These are phyloP conservation scores for Solidago caesia DNA, from an alignment of 129 eudicot genomes.

Conservation along the genomic window DNA sequence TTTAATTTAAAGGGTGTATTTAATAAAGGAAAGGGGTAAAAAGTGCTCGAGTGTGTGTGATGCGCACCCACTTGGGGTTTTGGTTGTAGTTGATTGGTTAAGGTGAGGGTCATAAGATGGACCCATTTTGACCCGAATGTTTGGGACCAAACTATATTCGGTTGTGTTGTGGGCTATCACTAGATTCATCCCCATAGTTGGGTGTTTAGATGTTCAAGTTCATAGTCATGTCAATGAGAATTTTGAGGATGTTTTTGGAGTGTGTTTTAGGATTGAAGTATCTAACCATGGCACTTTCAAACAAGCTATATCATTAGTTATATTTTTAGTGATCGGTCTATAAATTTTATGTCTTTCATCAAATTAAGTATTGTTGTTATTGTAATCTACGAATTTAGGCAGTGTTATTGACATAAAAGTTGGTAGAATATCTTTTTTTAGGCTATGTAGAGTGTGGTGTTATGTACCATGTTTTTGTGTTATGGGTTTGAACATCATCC, in stretches of 20 bases:
- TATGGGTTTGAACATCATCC: too few relatives aligned
- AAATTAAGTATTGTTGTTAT: too few relatives aligned
- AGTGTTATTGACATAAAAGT: too few relatives aligned
- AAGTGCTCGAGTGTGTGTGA: constrained; percentile 20
- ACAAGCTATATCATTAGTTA: too few relatives aligned
- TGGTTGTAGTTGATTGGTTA: constrained; percentile 3
- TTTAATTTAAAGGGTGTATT: constrained; percentile 2
- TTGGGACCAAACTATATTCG: constrained; percentile 20
- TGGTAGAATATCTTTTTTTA: too few relatives aligned
- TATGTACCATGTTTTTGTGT: too few relatives aligned
- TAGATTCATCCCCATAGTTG: constrained; percentile 8
- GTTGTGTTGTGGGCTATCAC: constrained; percentile 14
- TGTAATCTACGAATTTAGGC: too few relatives aligned
- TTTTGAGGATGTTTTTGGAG: not conserved
- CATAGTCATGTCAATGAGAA: not conserved
- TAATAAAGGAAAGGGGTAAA: constrained; percentile 15
- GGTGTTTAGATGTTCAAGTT: not conserved
- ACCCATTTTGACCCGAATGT: constrained; percentile 33
- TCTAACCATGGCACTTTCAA: not conserved
- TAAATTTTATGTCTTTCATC: too few relatives aligned
- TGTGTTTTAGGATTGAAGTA: not conserved
- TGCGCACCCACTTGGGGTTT: constrained; percentile 25
- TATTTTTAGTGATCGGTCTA: too few relatives aligned
- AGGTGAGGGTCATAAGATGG: not conserved
- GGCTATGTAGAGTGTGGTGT: too few relatives aligned